Evolutionary conservation across 2,329 filamentous ascomycete species (phyloP).

Genomic region (Epichloe hybrida): DNA sequence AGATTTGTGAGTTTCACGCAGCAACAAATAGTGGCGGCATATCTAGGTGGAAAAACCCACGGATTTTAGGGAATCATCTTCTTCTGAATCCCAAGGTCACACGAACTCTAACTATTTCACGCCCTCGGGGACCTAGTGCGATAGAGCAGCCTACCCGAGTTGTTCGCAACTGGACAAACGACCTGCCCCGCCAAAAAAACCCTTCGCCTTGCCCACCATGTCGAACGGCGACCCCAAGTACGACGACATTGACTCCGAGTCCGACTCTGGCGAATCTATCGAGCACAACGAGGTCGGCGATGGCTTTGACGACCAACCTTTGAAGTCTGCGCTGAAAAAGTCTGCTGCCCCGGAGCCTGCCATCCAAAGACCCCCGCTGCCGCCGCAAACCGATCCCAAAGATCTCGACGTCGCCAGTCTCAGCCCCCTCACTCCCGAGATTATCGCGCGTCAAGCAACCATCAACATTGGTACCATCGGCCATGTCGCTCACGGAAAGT

Average conservation of each 20-base stretch:
- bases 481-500: conserved; percentile 97
- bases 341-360: conserved; percentile 39
- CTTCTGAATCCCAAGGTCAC: neutral
- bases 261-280: conserved; percentile 50
- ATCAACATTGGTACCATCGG: conserved; percentile 99
- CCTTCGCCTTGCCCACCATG: conserved; percentile 24
- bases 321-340: conserved; percentile 84
- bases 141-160: neutral
- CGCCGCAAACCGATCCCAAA: conserved; percentile 85
- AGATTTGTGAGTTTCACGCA: conserved; percentile 6
- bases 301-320: conserved; percentile 48
- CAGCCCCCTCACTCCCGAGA: conserved; percentile 82
- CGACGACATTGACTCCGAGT: conserved; percentile 64
- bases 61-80: neutral
- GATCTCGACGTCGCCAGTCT: conserved; percentile 72
- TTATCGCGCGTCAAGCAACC: conserved; percentile 93
- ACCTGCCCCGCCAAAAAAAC: conserved; percentile 17
- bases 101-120: neutral
- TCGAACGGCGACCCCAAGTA: conserved; percentile 49
- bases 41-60: neutral
- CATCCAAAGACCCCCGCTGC: conserved; percentile 40
- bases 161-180: neutral
- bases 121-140: neutral
- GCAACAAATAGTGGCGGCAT: conserved; percentile 1
- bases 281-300: conserved; percentile 45